Evolutionary conservation across 306 rosid genomes (phyloP).

Genomic region (Senna tora): DNA sequence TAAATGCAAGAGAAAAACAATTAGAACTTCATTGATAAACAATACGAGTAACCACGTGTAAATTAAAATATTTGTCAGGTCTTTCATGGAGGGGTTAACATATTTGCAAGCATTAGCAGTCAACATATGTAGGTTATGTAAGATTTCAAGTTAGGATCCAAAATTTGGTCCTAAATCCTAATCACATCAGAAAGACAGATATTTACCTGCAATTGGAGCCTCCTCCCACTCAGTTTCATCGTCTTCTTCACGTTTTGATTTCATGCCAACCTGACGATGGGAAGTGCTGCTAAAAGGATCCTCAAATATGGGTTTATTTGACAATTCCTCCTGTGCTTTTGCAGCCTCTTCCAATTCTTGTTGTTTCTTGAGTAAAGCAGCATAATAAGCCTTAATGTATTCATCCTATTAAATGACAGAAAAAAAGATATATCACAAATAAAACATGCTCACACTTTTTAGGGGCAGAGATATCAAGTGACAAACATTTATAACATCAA

Average conservation of each 20-base stretch:
- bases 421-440: neutral
- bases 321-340: conserved; percentile 38
- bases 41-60: neutral
- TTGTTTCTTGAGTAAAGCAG: conserved; percentile 66
- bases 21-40: neutral
- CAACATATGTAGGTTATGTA: neutral
- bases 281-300: conserved; percentile 41
- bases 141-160: conserved; percentile 42
- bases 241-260: conserved; percentile 65
- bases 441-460: neutral
- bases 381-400: conserved; percentile 75
- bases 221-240: conserved; percentile 76
- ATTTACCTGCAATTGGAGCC: conserved; percentile 64
- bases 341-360: conserved; percentile 64
- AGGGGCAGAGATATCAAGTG: conserved; percentile 3
- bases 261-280: conserved; percentile 68
- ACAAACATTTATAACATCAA: conserved; percentile 7
- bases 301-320: conserved; percentile 36
- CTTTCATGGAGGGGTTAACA: neutral
- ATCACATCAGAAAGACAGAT: conserved; percentile 9
- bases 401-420: conserved; percentile 58
- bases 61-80: neutral
- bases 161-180: neutral
- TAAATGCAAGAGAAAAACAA: neutral
- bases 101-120: conserved; percentile 4